phyloP scores from a whole-genome alignment of 345 rosid genomes.

The Gossypium sturtianum region DNA sequence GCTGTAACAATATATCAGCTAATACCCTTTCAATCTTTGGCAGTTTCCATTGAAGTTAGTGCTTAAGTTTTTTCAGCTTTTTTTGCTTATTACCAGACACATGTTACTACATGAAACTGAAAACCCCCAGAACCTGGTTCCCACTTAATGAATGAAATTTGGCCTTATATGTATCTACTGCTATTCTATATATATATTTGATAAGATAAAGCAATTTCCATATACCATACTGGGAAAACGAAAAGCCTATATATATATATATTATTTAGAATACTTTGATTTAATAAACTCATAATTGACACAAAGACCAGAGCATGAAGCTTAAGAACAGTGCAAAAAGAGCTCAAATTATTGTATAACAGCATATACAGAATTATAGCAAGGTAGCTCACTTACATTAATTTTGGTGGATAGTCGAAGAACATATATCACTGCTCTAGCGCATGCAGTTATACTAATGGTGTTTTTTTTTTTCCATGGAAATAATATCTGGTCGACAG shows the following conservation, averaged over 20 bases:
- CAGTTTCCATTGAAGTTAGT: background rate
- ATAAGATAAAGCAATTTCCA: background rate
- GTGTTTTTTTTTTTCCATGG: too few relatives aligned
- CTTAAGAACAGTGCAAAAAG: background rate
- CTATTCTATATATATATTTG: background rate
- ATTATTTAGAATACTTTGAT: too few relatives aligned
- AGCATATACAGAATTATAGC: too few relatives aligned
- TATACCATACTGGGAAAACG: background rate
- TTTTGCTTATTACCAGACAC: background rate
- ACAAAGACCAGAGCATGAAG: background rate
- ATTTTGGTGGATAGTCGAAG: too few relatives aligned
- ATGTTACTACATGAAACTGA: slow-evolving; percentile 4
- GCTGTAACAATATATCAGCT: too few relatives aligned
- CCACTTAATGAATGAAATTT: background rate
- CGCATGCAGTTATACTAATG: too few relatives aligned
- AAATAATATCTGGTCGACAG: too few relatives aligned
- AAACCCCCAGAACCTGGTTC: background rate
- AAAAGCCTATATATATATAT: background rate
- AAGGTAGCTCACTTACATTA: too few relatives aligned
- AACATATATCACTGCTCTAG: too few relatives aligned
- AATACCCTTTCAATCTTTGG: background rate
- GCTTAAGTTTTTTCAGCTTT: background rate
- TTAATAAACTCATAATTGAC: background rate
- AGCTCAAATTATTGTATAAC: too few relatives aligned
- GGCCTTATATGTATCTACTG: background rate